phyloP scores from a whole-genome alignment of 768 basidiomycete genomes.

The Hygrophorus pudorinus region DNA sequence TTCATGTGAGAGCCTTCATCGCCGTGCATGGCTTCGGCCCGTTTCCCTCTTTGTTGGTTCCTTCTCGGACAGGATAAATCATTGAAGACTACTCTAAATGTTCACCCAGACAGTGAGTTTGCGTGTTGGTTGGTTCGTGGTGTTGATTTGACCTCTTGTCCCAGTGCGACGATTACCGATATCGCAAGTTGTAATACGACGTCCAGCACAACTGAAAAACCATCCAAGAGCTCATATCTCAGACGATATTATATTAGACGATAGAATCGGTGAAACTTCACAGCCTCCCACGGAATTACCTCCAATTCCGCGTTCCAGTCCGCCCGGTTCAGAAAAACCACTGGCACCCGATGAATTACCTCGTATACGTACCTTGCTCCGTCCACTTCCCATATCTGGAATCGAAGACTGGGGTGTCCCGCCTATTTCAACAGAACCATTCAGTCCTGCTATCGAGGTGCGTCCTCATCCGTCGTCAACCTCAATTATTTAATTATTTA shows the following conservation, averaged over 20 bases:
- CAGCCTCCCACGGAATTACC: slow-evolving; percentile 2
- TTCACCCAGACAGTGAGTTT: slow-evolving; percentile 32
- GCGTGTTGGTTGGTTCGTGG: background rate
- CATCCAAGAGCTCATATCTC: slow-evolving; percentile 41
- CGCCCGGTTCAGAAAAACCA: slow-evolving; percentile 11
- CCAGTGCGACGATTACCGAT: slow-evolving; percentile 35
- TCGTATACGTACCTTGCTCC: slow-evolving; percentile 44
- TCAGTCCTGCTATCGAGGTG: slow-evolving; percentile 58
- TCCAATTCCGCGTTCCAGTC: slow-evolving; percentile 1
- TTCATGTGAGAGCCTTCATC: slow-evolving; percentile 56
- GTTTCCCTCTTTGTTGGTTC: slow-evolving; percentile 65
- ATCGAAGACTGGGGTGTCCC: slow-evolving; percentile 74
- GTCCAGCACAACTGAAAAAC: slow-evolving; percentile 34
- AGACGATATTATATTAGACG: slow-evolving; percentile 25
- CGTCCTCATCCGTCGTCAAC: slow-evolving; percentile 8
- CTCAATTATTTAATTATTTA: background rate
- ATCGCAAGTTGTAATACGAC: slow-evolving; percentile 53
- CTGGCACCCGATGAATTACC: slow-evolving; percentile 44
- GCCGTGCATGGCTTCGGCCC: slow-evolving; percentile 21
- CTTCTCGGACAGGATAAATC: slow-evolving; percentile 56
- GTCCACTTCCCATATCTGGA: slow-evolving; percentile 55
- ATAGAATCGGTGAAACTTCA: no score
- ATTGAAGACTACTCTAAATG: slow-evolving; percentile 28
- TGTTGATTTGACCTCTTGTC: background rate
- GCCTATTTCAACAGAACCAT: slow-evolving; percentile 38